Evolutionary conservation across 768 basidiomycete genomes (phyloP), one percentile per base, ranked within the genome.

Genomic region (Glaciozyma antarctica): DNA sequence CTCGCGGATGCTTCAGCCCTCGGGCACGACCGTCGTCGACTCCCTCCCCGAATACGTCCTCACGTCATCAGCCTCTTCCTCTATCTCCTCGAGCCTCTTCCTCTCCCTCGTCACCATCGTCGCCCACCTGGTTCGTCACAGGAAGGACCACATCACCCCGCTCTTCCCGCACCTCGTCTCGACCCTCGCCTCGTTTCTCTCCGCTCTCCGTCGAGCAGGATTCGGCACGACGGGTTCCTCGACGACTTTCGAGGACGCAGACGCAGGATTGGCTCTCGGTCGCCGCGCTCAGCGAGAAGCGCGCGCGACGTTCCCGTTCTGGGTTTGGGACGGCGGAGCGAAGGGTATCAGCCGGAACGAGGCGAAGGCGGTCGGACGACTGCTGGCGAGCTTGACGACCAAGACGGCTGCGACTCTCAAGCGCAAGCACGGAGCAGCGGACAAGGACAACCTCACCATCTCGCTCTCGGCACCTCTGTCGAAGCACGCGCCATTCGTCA

Each of bases 401-500:
- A 72, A 69, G 62, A 69, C 71, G 44, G 19, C 67, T 5, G n/a
- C 67, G 19, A 55, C 56, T 3, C 34, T 58, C 22, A 56, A 56
- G 55, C 32, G 55, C 7, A 56, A 56, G 55, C n/a, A 7, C 13
- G 57, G 28, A 21, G 51, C 34, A 2, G 24, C 43, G n/a, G 58
- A 26, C 63, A 22, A 58, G 51, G 44, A 66, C 55, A 28, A 63
- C 56, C 22, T 32, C 47, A 41, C 38, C 24, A 60, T 53, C 13
- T 68, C 71, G 3, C 69, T 74, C 54, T 43, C 60, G 13, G 72
- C 68, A 7, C 71, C 71, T 2, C 66, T 73, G 0, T 71, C 69
- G 15, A 74, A 74, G 62, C 71, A 74, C 63, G 73, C 73, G 12
- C 73, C 73, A 5, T 74, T 74, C 68, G 61, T 74, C 32, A 58